Base-by-base conservation (phyloP, 176 grass and related monocot genomes). In the Paspalum vaginatum region DNA sequence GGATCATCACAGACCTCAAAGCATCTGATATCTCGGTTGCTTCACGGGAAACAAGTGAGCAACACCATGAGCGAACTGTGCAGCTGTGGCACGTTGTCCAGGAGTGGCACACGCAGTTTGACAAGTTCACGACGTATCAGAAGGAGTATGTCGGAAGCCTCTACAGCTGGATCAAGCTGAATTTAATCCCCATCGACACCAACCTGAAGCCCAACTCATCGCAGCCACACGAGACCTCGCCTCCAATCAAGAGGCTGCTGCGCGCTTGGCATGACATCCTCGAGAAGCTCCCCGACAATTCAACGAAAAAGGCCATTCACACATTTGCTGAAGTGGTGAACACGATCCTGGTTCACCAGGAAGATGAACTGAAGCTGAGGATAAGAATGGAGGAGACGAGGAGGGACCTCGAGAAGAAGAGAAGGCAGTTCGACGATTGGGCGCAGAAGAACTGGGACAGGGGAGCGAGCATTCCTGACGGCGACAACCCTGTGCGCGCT, bases 171-270 rank as follows among this genome's bases (percentile, higher is more conserved):
- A 76, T 97, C 58, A 82, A 80, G 57, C 76, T 94, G 46, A 97
- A 91, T 74, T 69, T 94, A 10, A 85, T 94, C 24, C 91, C 88
- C 45, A 87, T 94, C 2, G 94, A 94, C 20, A 83, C 77, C 68
- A 87, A 87, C 87, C 49, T 91, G 65, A 87, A 85, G 75, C 70
- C 75, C 2, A 74, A 77, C 15, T 89, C 87, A 4, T 80, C 84
- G 8, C 91, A 86, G 58, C 78, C 78, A 45, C 78, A 78, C 8
- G 91, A 91, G 79, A 42, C 67, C 5, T 81, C 79, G 14, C 88
- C 89, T 70, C 89, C 89, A 3, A 94, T 94, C 83, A 86, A 97
- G 91, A 88, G 57, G 70, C 55, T 97, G 43, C 59, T 97, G 52
- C 81, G 70, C 50, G 60, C 39, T 32, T 97, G 94, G 94, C 85